Conservation (phyloP, 1,284 basidiomycete species). For the Leccinum brunneo-olivaceum region DNA sequence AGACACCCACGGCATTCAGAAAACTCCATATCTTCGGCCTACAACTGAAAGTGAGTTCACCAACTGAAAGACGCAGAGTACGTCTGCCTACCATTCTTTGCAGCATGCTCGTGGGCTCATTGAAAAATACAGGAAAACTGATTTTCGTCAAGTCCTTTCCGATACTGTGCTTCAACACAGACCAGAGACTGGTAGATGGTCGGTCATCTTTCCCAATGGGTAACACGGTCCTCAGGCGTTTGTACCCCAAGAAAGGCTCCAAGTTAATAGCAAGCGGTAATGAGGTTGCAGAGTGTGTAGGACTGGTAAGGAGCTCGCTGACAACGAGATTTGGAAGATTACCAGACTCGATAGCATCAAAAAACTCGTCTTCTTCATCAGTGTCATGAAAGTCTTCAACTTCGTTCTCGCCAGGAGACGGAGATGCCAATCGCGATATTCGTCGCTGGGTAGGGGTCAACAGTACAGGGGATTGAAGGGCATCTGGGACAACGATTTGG, state of each 20-base stretch:
- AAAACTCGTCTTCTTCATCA: conserved; percentile 95
- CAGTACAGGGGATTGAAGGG: conserved; percentile 14
- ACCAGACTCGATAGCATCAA: conserved; percentile 90
- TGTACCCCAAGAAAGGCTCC: conserved; percentile 66
- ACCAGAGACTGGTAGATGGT: conserved; percentile 91
- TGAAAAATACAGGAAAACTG: conserved; percentile 93
- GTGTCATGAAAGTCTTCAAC: conserved; percentile 52
- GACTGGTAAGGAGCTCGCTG: conserved; percentile 48
- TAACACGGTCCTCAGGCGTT: conserved; percentile 57
- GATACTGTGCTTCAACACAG: conserved; percentile 91
- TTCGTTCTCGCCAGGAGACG: conserved; percentile 20
- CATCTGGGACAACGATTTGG: conserved; percentile 4
- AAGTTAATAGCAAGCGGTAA: conserved; percentile 32
- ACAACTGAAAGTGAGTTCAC: conserved; percentile 6
- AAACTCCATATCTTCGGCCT: conserved; percentile 95
- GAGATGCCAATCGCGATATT: conserved; percentile 11
- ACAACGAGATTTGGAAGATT: conserved; percentile 71
- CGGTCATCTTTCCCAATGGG: conserved; percentile 75
- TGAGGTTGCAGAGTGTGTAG: conserved; percentile 23
- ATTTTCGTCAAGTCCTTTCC: conserved; percentile 98
- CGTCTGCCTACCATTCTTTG: conserved; percentile 60
- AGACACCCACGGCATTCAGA: conserved; percentile 74
- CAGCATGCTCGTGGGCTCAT: conserved; percentile 95
- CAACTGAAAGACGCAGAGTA: neutral
- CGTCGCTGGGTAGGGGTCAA: conserved; percentile 28